Percentiles rank a stretch among this genome's conserved stretches.
Conservation (phyloP, 1,284 basidiomycete genomes). For the Neotropicomus parvogracilis region DNA sequence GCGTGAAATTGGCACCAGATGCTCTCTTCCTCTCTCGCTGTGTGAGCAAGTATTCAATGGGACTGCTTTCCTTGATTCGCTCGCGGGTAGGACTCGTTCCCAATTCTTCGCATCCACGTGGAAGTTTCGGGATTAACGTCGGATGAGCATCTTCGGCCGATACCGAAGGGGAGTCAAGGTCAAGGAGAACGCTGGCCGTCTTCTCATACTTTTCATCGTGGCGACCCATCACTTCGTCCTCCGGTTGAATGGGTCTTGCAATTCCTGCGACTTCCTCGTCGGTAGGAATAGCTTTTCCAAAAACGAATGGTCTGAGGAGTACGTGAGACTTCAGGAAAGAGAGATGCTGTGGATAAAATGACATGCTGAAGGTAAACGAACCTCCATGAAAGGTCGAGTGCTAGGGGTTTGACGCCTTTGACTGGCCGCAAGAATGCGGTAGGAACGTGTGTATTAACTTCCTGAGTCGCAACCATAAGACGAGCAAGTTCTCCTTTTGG, state of each 20-base stretch:
- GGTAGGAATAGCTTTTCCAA: slow-evolving; percentile 45
- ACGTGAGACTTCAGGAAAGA: slow-evolving; percentile 2
- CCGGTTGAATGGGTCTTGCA: slow-evolving; percentile 31
- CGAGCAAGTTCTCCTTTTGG: slow-evolving; percentile 12
- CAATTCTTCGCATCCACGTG: slow-evolving; percentile 23
- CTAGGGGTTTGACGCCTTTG: slow-evolving; percentile 57
- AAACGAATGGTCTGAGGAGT: slow-evolving; percentile 39
- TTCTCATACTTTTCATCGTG: slow-evolving; percentile 15
- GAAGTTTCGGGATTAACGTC: slow-evolving; percentile 3
- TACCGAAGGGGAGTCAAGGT: slow-evolving; percentile 1
- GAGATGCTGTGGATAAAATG: background rate
- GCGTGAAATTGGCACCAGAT: slow-evolving; percentile 3
- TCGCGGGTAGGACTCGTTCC: slow-evolving; percentile 25
- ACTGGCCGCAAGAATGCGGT: slow-evolving; percentile 45
- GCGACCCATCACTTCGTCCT: slow-evolving; percentile 18
- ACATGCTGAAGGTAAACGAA: slow-evolving; percentile 29
- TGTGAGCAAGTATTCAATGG: slow-evolving; percentile 25
- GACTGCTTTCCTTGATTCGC: slow-evolving; percentile 10
- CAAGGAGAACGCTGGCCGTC: slow-evolving; percentile 12
- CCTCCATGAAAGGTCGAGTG: slow-evolving; percentile 68
- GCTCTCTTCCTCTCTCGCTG: slow-evolving; percentile 20
- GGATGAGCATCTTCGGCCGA: slow-evolving; percentile 12
- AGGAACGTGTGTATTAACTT: slow-evolving; percentile 10
- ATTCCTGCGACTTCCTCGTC: slow-evolving; percentile 43
- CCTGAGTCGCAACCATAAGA: background rate